These are phyloP conservation scores for Peronospora destructor DNA, from an alignment of 352 stramenopile species.

Conservation along the genomic window DNA sequence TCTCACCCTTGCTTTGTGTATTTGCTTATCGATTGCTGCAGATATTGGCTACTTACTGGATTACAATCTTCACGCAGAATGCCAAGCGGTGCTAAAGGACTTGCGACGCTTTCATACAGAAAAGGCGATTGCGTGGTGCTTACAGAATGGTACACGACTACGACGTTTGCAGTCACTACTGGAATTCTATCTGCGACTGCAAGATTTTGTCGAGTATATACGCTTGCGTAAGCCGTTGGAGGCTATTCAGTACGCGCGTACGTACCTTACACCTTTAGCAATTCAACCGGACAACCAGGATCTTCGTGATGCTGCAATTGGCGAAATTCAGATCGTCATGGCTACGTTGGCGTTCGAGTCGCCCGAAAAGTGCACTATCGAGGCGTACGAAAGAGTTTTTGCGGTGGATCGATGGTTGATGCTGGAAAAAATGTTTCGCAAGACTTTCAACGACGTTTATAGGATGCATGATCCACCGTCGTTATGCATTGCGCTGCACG, in stretches of 20 bases:
- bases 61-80: conserved; percentile 50
- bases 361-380: conserved; percentile 51
- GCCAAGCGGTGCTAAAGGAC: conserved; percentile 48
- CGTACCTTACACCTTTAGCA: conserved; percentile 52
- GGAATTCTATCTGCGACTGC: conserved; percentile 67
- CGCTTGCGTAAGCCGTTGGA: conserved; percentile 60
- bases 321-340: conserved; percentile 64
- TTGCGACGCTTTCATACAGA: conserved; percentile 40
- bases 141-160: conserved; percentile 60
- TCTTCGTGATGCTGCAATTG: conserved; percentile 45
- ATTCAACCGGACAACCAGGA: conserved; percentile 56
- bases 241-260: conserved; percentile 62
- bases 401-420: conserved; percentile 46
- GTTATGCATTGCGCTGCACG: conserved; percentile 56
- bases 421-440: conserved; percentile 52
- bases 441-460: conserved; percentile 63
- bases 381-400: conserved; percentile 60
- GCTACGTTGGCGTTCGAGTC: conserved; percentile 64
- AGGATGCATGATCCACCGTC: conserved; percentile 60
- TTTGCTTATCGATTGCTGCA: conserved; percentile 11
- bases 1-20: conserved; percentile 6
- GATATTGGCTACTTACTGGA: conserved; percentile 61
- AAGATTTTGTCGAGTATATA: conserved; percentile 80
- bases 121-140: conserved; percentile 61
- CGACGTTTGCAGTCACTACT: conserved; percentile 60